A percentile compares a stretch with the other conserved stretches of the same genome.
Evolutionary conservation across 1,139 yeast species (phyloP).

Genomic region (Maudiozyma humilis): DNA sequence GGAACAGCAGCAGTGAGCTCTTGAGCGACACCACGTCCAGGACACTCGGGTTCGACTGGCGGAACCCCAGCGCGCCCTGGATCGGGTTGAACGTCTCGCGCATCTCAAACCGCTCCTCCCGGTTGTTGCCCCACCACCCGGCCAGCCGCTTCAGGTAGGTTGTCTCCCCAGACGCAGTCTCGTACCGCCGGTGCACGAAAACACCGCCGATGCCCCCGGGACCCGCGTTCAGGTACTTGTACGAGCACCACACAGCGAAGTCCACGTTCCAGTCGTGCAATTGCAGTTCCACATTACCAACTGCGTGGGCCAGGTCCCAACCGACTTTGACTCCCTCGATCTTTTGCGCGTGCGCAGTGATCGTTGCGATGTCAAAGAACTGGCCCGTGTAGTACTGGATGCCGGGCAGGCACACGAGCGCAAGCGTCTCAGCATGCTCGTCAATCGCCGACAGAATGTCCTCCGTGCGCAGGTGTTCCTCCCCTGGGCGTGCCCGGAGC

Average conservation of each 20-base stretch:
- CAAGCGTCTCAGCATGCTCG: constrained; percentile 53
- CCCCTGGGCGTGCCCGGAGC: constrained; percentile 48
- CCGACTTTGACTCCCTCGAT: constrained; percentile 55
- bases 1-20: constrained; percentile 56
- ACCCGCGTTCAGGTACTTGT: constrained; percentile 84
- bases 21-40: constrained; percentile 67
- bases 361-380: constrained; percentile 58
- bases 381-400: constrained; percentile 93
- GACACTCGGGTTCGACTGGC: constrained; percentile 91
- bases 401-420: constrained; percentile 71
- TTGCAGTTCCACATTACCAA: constrained; percentile 68
- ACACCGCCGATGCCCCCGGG: constrained; percentile 90
- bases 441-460: constrained; percentile 53
- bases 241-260: constrained; percentile 91
- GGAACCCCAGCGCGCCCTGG: constrained; percentile 72
- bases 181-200: constrained; percentile 53
- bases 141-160: constrained; percentile 47
- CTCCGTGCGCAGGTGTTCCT: constrained; percentile 50
- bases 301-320: constrained; percentile 96
- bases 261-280: constrained; percentile 87
- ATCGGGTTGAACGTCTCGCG: constrained; percentile 70
- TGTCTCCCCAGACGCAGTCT: constrained; percentile 13
- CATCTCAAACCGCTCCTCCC: constrained; percentile 68
- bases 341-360: constrained; percentile 53
- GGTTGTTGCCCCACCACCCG: constrained; percentile 96